Percentiles rank a stretch among this genome's conserved stretches.
These are phyloP conservation scores for Closterium sp. DNA, from an alignment of 139 green algal genomes.

Conservation along the genomic window DNA sequence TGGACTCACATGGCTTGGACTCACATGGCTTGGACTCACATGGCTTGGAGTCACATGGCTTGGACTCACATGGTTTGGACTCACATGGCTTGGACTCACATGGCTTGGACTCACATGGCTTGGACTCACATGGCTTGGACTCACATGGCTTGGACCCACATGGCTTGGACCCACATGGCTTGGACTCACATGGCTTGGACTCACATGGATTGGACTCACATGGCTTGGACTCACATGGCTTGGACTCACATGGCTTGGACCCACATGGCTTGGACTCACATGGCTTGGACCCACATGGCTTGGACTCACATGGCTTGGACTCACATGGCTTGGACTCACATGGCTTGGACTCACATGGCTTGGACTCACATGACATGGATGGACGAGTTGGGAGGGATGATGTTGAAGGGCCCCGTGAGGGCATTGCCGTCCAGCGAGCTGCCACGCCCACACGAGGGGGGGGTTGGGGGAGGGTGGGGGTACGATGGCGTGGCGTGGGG, in stretches of 20 bases:
- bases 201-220: neutral
- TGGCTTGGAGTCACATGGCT: no score
- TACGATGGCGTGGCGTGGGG: no score
- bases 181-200: neutral
- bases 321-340: neutral
- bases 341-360: neutral
- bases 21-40: no score
- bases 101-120: neutral
- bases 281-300: neutral
- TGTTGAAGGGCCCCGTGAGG: neutral
- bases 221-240: neutral
- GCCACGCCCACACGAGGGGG: no score
- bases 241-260: neutral
- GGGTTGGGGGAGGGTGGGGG: no score
- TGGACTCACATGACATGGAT: neutral
- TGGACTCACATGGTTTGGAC: constrained; percentile 1
- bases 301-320: neutral
- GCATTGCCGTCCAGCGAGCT: neutral
- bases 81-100: neutral
- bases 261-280: neutral
- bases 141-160: neutral
- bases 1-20: no score
- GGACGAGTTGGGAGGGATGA: neutral
- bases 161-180: neutral
- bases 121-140: neutral